Evolutionary conservation across 2,329 filamentous ascomycete genomes (phyloP).

Genomic region (Colletotrichum gloeosporioides): DNA sequence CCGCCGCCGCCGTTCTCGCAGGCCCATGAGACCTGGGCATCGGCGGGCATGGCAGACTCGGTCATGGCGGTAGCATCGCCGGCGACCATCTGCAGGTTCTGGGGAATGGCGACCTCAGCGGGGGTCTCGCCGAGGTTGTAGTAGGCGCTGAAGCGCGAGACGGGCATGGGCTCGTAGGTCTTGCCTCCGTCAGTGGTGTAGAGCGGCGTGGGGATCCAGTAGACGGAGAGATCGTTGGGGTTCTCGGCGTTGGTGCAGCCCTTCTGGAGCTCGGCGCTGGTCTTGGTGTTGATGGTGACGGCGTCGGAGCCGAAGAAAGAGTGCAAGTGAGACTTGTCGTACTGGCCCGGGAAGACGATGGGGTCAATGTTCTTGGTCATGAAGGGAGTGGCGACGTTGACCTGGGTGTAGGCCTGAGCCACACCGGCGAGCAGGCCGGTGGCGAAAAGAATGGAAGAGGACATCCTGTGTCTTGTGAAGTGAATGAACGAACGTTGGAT

Average conservation of each 20-base stretch:
- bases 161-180: constrained; percentile 35
- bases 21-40: constrained; percentile 26
- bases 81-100: constrained; percentile 48
- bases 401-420: constrained; percentile 29
- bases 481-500: neutral
- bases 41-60: constrained; percentile 32
- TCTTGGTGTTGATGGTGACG: constrained; percentile 33
- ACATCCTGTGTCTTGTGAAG: constrained; percentile 22
- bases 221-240: constrained; percentile 51
- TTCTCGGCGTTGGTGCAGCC: constrained; percentile 52
- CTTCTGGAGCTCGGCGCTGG: constrained; percentile 40
- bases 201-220: constrained; percentile 50
- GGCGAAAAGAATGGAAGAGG: constrained; percentile 14
- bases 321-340: constrained; percentile 37
- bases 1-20: constrained; percentile 35
- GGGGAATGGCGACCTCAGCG: constrained; percentile 50
- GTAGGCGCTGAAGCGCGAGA: constrained; percentile 49
- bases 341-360: constrained; percentile 35
- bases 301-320: constrained; percentile 41
- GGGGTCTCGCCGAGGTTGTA: constrained; percentile 43
- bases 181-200: constrained; percentile 36
- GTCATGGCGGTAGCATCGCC: constrained; percentile 45
- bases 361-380: constrained; percentile 40
- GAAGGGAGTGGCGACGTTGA: constrained; percentile 27
- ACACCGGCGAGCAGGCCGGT: constrained; percentile 15